Evolutionary conservation across 108 stramenopile genomes (phyloP).

Genomic region (Cyclotella distinguenda): DNA sequence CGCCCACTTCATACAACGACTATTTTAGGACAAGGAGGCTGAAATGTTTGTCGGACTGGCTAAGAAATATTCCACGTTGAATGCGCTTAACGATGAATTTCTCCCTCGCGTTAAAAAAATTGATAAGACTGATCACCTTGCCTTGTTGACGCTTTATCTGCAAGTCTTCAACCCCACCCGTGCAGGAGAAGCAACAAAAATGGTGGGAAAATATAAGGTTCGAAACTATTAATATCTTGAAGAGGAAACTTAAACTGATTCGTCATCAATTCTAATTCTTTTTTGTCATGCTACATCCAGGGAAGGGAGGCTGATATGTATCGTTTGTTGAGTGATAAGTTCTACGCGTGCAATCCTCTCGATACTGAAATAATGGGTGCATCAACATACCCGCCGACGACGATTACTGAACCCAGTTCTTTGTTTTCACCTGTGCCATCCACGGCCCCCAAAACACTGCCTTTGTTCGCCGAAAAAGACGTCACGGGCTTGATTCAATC

Average conservation of each 20-base stretch:
- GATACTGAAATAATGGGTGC: neutral
- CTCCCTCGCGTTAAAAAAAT: constrained; percentile 12
- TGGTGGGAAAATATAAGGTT: constrained; percentile 27
- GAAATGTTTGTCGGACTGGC: constrained; percentile 71
- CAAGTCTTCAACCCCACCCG: constrained; percentile 41
- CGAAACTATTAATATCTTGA: no score
- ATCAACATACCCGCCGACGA: neutral
- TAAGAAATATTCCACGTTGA: constrained; percentile 58
- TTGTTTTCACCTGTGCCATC: constrained; percentile 17
- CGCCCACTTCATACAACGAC: no score
- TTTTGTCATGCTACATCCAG: neutral
- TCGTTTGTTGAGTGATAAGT: constrained; percentile 23
- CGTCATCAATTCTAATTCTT: neutral
- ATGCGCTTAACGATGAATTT: constrained; percentile 53
- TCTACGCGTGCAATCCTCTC: constrained; percentile 30
- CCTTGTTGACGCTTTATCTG: constrained; percentile 26
- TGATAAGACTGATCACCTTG: constrained; percentile 28
- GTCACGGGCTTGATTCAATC: neutral
- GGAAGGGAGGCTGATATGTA: constrained; percentile 36
- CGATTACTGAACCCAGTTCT: neutral
- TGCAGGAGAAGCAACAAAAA: constrained; percentile 14
- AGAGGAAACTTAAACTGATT: no score
- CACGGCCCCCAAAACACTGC: neutral
- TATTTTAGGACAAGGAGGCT: constrained; percentile 51
- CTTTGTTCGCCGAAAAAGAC: neutral